Base-by-base conservation (phyloP, 805 yeast genomes). In the Lipomyces starkeyi region DNA sequence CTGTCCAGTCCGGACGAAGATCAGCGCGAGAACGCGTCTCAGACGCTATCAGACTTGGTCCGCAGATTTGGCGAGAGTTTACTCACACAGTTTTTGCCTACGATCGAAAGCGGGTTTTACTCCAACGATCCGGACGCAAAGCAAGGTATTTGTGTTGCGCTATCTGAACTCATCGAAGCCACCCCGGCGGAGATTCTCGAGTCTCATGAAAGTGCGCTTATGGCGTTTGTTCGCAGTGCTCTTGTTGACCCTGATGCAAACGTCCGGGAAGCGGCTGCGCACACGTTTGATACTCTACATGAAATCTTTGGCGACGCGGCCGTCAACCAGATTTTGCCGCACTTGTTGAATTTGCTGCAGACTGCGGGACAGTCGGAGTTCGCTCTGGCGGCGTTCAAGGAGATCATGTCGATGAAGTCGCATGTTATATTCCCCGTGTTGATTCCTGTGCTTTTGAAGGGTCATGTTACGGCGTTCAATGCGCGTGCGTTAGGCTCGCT, bases 111-210 rank as follows among this genome's bases (percentile, higher is more conserved):
- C 53, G 85, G 91, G 0, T 80, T 90, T 70, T 77, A 82, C 63
- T 75, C 82, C 17, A 80, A 84, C 64, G 95, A 90, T 74, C 81
- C 91, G n/a, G 95, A 89, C 76, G 89, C 97, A 49, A 91, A 91
- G 77, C 97, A 93, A 81, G 99, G 99, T 83, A 91, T 95, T 62
- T 95, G 99, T 83, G 87, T 94, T 77, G 99, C 99, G 8, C 82
- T 93, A 60, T 86, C 88, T 57, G 98, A 93, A 77, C 86, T 95
- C 70, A 87, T 93, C 70, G 88, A 87, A 71, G 90, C 97, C 0
- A 86, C 96, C 3, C 73, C 77, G 2, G 77, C 81, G 2, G 90
- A 87, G 17, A 85, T 87, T 7, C 82, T 94, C 67, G 80, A 76
- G 34, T 87, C 86, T 71, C 89, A 87, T 80, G 91, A 91, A 80